Conservation (phyloP, 352 stramenopile genomes). For the Phytophthora syringae region DNA sequence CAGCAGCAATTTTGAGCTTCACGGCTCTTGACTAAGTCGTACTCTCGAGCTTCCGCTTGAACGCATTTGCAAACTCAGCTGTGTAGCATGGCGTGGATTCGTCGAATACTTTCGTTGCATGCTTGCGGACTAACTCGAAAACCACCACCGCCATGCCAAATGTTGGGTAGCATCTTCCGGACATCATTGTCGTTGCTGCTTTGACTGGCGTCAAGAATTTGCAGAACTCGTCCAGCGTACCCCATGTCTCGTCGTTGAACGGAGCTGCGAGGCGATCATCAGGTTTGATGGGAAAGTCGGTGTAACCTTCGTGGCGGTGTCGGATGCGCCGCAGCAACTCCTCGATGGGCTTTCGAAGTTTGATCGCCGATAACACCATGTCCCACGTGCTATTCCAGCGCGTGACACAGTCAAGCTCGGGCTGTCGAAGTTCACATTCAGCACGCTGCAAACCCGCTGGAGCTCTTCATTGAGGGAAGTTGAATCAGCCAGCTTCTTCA, state of each 20-base stretch:
- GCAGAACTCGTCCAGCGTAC: background rate
- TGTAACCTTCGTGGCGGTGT: conserved; percentile 16
- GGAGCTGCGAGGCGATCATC: background rate
- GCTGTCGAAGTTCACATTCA: conserved; percentile 5
- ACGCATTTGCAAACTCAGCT: conserved; percentile 5
- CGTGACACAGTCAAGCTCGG: conserved; percentile 5
- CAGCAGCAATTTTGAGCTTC: conserved; percentile 21
- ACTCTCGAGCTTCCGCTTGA: conserved; percentile 21
- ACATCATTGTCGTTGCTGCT: conserved; percentile 18
- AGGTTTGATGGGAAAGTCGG: conserved; percentile 3
- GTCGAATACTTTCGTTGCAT: background rate
- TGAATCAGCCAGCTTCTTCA: conserved; percentile 12
- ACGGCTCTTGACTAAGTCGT: conserved; percentile 1
- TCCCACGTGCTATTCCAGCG: conserved; percentile 20
- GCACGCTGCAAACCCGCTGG: background rate
- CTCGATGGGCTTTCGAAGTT: conserved; percentile 3
- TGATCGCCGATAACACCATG: conserved; percentile 5
- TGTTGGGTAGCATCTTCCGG: conserved; percentile 17
- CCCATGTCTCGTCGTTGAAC: background rate
- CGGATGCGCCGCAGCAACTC: conserved; percentile 10
- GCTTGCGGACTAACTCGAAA: background rate
- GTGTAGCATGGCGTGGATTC: background rate
- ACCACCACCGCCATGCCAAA: conserved; percentile 18
- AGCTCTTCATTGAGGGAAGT: background rate
- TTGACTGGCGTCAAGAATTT: conserved; percentile 23